Conservation (phyloP, 1,284 basidiomycete genomes). For the Melampsora larici-populina region DNA sequence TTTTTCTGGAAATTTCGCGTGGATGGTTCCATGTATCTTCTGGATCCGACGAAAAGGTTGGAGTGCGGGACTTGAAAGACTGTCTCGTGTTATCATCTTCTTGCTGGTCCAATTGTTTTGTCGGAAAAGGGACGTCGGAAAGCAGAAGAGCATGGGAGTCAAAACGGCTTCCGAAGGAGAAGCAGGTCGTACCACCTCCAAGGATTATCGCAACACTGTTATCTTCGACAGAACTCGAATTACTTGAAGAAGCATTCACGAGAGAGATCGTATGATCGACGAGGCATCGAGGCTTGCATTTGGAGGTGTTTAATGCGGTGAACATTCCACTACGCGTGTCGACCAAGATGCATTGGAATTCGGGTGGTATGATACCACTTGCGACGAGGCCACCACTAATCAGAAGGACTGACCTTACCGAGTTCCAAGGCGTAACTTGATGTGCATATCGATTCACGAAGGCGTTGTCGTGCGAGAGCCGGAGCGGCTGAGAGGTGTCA, state of each 20-base stretch:
- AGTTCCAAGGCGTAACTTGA: slow-evolving; percentile 29
- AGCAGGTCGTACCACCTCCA: slow-evolving; percentile 40
- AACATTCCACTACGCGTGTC: slow-evolving; percentile 4
- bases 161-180: slow-evolving; percentile 41
- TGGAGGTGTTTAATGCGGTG: neutral
- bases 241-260: neutral
- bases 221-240: neutral
- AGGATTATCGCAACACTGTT: slow-evolving; percentile 15
- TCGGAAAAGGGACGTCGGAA: slow-evolving; percentile 2
- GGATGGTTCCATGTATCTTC: slow-evolving; percentile 36
- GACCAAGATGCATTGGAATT: slow-evolving; percentile 29
- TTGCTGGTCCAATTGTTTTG: neutral
- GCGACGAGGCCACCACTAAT: slow-evolving; percentile 34
- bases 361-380: slow-evolving; percentile 21
- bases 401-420: neutral
- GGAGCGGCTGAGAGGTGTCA: neutral
- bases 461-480: neutral
- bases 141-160: slow-evolving; percentile 22
- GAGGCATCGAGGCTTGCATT: slow-evolving; percentile 12
- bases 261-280: slow-evolving; percentile 22
- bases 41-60: slow-evolving; percentile 15
- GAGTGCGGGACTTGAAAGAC: neutral
- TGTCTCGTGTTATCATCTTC: neutral
- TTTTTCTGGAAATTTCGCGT: neutral
- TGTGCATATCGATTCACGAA: slow-evolving; percentile 36